phyloP scores from a whole-genome alignment of 371 early-diverging fungal species.

The Zopfochytrium polystomum region DNA sequence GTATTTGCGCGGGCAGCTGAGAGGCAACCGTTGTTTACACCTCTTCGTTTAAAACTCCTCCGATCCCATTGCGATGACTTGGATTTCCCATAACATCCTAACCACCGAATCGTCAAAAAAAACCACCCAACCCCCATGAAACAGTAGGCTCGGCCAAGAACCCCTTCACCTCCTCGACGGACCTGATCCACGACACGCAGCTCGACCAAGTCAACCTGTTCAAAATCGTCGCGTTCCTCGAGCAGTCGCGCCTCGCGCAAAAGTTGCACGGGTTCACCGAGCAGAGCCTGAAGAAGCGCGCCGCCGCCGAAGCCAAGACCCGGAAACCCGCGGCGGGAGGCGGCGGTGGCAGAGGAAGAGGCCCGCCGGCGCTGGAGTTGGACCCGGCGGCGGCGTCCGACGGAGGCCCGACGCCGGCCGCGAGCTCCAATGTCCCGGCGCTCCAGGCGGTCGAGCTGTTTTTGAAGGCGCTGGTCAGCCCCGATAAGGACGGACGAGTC shows the following conservation, averaged over 20 bases:
- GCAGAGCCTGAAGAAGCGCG: constrained; percentile 11
- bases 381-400: too few relatives aligned
- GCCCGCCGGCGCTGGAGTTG: background rate
- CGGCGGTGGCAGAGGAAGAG: background rate
- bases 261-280: constrained; percentile 53
- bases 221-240: constrained; percentile 71
- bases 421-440: constrained; percentile 14
- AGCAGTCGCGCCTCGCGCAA: constrained; percentile 67
- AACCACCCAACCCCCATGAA: background rate
- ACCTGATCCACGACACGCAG: constrained; percentile 63
- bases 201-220: constrained; percentile 85
- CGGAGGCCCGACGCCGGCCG: background rate
- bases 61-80: too few relatives aligned
- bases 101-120: background rate
- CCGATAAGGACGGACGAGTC: constrained; percentile 69
- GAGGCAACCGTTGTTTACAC: too few relatives aligned
- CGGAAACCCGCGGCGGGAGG: background rate
- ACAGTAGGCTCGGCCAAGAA: background rate
- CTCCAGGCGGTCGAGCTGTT: constrained; percentile 27
- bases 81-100: background rate
- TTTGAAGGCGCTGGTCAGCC: constrained; percentile 42
- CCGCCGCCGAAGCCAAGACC: too few relatives aligned
- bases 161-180: constrained; percentile 44
- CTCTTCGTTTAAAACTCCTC: too few relatives aligned
- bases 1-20: background rate